phyloP scores from a whole-genome alignment of 2,329 filamentous ascomycete species.

The Aspergillus melleus region DNA sequence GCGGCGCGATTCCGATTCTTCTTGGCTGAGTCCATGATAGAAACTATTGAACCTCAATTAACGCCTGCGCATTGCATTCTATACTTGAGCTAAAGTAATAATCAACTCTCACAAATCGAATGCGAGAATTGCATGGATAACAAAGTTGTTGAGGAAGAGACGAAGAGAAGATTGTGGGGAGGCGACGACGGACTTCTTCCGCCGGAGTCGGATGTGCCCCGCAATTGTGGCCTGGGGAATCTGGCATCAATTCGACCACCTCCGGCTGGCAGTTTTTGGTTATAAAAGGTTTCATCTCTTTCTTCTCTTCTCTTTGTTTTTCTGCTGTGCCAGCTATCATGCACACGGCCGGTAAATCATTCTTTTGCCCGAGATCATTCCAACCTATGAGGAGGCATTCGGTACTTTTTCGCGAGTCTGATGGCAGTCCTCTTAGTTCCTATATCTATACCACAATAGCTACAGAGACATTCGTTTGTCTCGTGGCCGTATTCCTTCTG shows the following conservation, averaged over 20 bases:
- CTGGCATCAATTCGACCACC: not conserved
- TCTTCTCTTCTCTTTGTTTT: too few relatives aligned
- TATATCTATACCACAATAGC: too few relatives aligned
- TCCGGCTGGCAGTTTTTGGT: too few relatives aligned
- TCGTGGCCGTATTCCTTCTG: too few relatives aligned
- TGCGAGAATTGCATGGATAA: not conserved
- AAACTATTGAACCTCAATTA: not conserved
- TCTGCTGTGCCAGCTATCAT: too few relatives aligned
- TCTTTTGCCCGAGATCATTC: too few relatives aligned
- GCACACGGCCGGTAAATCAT: too few relatives aligned
- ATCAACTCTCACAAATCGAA: not conserved
- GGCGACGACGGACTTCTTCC: not conserved
- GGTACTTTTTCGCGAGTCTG: too few relatives aligned
- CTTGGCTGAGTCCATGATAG: slow-evolving; percentile 26
- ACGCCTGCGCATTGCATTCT: not conserved
- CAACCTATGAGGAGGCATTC: too few relatives aligned
- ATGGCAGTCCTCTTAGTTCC: too few relatives aligned
- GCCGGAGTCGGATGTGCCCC: not conserved
- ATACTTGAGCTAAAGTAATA: not conserved
- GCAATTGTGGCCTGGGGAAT: not conserved
- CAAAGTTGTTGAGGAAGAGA: not conserved
- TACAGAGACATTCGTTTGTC: too few relatives aligned
- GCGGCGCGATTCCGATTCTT: slow-evolving; percentile 35
- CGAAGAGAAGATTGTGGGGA: not conserved
- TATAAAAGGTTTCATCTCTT: too few relatives aligned